These are phyloP conservation scores for Entophlyctis helioformis DNA, from an alignment of 192 early-diverging fungal genomes.

Conservation along the genomic window DNA sequence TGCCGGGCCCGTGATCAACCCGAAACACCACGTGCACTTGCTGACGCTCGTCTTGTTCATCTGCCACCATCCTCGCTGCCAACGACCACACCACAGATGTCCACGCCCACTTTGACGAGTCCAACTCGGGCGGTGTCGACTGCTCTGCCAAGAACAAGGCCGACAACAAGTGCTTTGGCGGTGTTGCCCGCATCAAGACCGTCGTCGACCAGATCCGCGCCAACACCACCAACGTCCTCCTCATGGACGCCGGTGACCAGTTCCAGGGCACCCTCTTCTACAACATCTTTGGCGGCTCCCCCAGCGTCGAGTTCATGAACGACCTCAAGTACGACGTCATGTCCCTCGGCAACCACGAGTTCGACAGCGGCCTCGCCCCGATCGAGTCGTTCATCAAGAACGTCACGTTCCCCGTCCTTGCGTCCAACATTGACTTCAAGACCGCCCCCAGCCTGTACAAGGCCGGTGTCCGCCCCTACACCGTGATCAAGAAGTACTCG, in stretches of 20 bases:
- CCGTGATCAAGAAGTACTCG: slow-evolving; percentile 50
- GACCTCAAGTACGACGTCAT: slow-evolving; percentile 47
- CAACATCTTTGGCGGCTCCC: slow-evolving; percentile 50
- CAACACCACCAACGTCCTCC: slow-evolving; percentile 32
- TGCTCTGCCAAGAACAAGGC: slow-evolving; percentile 27
- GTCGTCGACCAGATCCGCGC: slow-evolving; percentile 39
- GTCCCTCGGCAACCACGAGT: slow-evolving; percentile 53
- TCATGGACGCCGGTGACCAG: slow-evolving; percentile 71
- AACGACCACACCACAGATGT: slow-evolving; percentile 47
- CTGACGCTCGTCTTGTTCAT: no score
- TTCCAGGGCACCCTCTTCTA: slow-evolving; percentile 52
- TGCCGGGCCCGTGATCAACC: no score
- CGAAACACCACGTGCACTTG: no score
- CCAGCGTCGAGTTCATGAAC: slow-evolving; percentile 50
- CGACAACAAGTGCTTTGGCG: slow-evolving; percentile 35
- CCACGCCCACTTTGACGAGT: slow-evolving; percentile 32
- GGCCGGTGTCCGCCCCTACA: slow-evolving; percentile 51
- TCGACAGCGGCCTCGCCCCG: slow-evolving; percentile 50
- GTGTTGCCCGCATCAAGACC: slow-evolving; percentile 51
- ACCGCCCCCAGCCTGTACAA: slow-evolving; percentile 3
- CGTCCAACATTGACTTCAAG: slow-evolving; percentile 52
- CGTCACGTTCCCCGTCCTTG: slow-evolving; percentile 51
- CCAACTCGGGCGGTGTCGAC: slow-evolving; percentile 35
- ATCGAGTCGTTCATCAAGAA: slow-evolving; percentile 37
- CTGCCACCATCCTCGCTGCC: no score